Evolutionary conservation across 2,329 filamentous ascomycete genomes (phyloP), one percentile per base, ranked within the genome.

Genomic region (Fusarium odoratissimum): DNA sequence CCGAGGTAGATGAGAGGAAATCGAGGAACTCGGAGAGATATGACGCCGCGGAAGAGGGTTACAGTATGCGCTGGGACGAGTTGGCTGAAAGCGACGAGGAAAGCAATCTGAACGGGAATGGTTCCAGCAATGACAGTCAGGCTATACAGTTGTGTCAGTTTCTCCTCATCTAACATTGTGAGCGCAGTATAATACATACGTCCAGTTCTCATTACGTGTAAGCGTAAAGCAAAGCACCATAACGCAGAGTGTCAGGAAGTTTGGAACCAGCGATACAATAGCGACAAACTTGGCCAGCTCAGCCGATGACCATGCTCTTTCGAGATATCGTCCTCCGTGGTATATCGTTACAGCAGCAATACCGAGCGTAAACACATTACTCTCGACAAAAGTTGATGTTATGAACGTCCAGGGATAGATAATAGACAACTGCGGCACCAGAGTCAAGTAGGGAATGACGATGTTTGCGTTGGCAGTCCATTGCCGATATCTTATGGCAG

Each of bases 41-140:
- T 81, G 69, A 97, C 85, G 72, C 95, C 95, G 73, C 93, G 92
- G 85, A 97, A 95, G 65, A 99, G 90, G 8, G 95, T 96, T 59
- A 98, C 95, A 16, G 96, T 99, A 82, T 99, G 96, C 70, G 97
- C 95, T 28, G 96, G 96, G 40, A 98, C 93, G 55, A 99, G 93
- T 83, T 99, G 96, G 84, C 97, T 98, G 84, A 98, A 97, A 60
- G 95, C 94, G 77, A 98, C 94, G 69, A 99, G 92, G 85, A 98
- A 98, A 69, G 93, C 92, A 51, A 96, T 95, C 82, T 98, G 95
- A 64, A 98, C 87, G 21, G 95, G 91, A 72, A 97, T 92, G 61
- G 95, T 95, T 76, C 96, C 96, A 76, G 93, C 93, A 79, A 98
- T 93, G 72, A 93, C 92, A 49, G 93, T 95, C 51, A 93, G 83